Evolutionary conservation across 208 protist species (phyloP).

Genomic region (Strigomonas galati): DNA sequence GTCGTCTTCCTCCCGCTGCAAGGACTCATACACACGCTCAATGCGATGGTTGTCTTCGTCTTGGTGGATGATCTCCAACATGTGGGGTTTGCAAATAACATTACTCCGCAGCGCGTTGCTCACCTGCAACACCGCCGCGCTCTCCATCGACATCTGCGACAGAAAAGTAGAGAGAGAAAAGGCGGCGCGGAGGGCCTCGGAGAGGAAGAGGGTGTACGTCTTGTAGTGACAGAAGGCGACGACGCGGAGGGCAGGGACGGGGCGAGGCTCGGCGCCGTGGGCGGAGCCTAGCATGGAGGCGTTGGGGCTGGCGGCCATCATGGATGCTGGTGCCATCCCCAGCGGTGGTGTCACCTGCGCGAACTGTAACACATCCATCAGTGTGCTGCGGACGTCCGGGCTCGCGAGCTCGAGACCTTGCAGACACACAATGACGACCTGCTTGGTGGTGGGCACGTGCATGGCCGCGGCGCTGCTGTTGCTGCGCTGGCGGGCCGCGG

Average conservation of each 20-base stretch:
- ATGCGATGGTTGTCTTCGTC: slow-evolving; percentile 6
- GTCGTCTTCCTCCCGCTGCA: too few species aligned
- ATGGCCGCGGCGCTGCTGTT: too few species aligned
- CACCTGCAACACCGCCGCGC: slow-evolving; percentile 73
- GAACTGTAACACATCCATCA: slow-evolving; percentile 76
- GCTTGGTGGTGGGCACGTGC: not conserved
- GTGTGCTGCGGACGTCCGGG: slow-evolving; percentile 47
- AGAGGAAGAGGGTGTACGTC: slow-evolving; percentile 46
- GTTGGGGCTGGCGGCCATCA: too few species aligned
- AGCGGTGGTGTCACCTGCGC: slow-evolving; percentile 26
- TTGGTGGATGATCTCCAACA: slow-evolving; percentile 59
- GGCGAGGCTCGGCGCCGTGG: not conserved
- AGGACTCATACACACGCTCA: not conserved
- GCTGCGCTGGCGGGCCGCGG: not conserved
- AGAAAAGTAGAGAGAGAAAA: slow-evolving; percentile 86
- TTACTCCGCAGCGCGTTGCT: slow-evolving; percentile 45
- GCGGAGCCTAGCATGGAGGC: not conserved
- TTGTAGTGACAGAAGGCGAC: slow-evolving; percentile 73
- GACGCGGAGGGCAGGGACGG: slow-evolving; percentile 53
- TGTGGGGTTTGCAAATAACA: slow-evolving; percentile 74
- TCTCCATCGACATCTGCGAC: slow-evolving; percentile 73
- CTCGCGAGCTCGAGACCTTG: slow-evolving; percentile 56
- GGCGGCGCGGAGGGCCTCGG: slow-evolving; percentile 53
- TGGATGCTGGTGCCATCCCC: not conserved
- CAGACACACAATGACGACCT: slow-evolving; percentile 74